Conservation (phyloP, 2,329 filamentous ascomycete genomes). For the Alternaria alternata region DNA sequence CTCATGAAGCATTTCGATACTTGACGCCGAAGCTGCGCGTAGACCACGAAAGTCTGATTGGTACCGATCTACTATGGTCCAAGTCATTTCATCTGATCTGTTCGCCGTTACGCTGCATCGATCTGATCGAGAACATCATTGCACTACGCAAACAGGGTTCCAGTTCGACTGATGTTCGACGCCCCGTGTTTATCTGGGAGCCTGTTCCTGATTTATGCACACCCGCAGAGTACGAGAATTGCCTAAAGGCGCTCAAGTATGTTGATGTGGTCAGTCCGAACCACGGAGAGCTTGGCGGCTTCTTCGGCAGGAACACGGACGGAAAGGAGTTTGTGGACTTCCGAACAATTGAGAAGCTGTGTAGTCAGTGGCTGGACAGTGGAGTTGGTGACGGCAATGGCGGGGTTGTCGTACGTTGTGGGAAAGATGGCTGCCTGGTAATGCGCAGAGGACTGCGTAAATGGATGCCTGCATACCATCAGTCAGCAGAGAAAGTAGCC, state of each 20-base stretch:
- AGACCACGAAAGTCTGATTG: slow-evolving; percentile 73
- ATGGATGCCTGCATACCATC: slow-evolving; percentile 83
- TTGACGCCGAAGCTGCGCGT: slow-evolving; percentile 85
- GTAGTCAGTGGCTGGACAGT: slow-evolving; percentile 46
- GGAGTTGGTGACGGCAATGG: slow-evolving; percentile 53
- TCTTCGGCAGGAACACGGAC: slow-evolving; percentile 69
- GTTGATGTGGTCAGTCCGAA: slow-evolving; percentile 79
- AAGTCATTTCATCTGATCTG: slow-evolving; percentile 90
- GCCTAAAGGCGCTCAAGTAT: slow-evolving; percentile 60
- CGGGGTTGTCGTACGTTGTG: slow-evolving; percentile 73
- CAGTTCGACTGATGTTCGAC: slow-evolving; percentile 19
- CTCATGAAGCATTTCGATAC: slow-evolving; percentile 76
- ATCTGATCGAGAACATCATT: slow-evolving; percentile 76
- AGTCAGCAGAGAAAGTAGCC: slow-evolving; percentile 66
- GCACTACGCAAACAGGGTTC: slow-evolving; percentile 55
- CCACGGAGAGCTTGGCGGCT: slow-evolving; percentile 83
- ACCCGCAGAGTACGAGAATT: slow-evolving; percentile 66
- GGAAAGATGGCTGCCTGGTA: slow-evolving; percentile 73
- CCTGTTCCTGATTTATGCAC: slow-evolving; percentile 89
- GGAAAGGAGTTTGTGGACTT: slow-evolving; percentile 48
- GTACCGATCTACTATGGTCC: slow-evolving; percentile 69
- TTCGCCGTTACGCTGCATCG: slow-evolving; percentile 76
- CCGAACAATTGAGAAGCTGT: slow-evolving; percentile 52
- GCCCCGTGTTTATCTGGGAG: slow-evolving; percentile 89
- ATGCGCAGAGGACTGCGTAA: slow-evolving; percentile 51